Evolutionary conservation across 148 eudicot genomes (phyloP), one percentile per base, ranked within the genome.

Genomic region (Nepenthes gracilis): DNA sequence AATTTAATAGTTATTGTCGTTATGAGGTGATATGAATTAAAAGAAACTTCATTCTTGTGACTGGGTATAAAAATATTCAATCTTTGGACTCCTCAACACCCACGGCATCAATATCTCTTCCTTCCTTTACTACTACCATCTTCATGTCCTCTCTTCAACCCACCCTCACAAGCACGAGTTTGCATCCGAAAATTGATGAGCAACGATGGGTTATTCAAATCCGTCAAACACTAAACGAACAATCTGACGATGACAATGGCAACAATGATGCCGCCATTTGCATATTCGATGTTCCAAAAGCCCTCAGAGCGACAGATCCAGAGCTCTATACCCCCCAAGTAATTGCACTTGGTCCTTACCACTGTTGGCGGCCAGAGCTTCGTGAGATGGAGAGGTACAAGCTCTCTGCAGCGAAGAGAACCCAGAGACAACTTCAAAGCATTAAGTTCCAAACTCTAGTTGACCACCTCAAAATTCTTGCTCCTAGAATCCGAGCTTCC

Each of bases 221-320:
- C 50, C 80, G 70, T n/a, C 59, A 55, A 33, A 61, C 68, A 33
- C 70, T 83, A 1, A 71, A 75, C 1, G 78, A 78, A 60, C 78
- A 70, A 52, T 34, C 58, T 2, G 76, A 72, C 59, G 78, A 74
- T 43, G 74, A 72, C 33, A 43, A 47, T 13, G 59, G 56, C 9
- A 70, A 72, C 33, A 54, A 70, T 60, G 48, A 45, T 11, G 11
- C 11, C 48, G 72, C 67, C 2, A 81, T 72, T 23, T 72, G 80
- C 52, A 80, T 83, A 57, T 83, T 80, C 59, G 58, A 50, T 47
- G 80, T 83, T 53, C 84, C 87, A 5, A 80, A 67, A 51, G 23
- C 55, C 45, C 75, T 83, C 23, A 70, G 63, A 62, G 62, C 67
- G 34, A 83, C 36, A 56, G 56, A 75, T 37, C 80, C 77, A 1